These are phyloP conservation scores for Lupinus albus DNA, from an alignment of 306 rosid genomes.

Conservation along the genomic window DNA sequence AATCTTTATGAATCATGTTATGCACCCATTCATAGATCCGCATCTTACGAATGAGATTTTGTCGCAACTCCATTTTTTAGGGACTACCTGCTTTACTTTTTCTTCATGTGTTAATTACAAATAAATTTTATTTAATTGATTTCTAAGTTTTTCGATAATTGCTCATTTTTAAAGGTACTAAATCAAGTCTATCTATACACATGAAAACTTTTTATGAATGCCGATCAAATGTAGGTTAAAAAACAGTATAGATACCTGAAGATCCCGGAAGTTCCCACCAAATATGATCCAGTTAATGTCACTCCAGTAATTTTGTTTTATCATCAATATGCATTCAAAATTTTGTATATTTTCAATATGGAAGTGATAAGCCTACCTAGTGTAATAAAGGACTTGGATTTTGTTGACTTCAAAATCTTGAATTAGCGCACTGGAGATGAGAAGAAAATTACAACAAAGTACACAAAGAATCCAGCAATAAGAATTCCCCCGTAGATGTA, in stretches of 20 bases:
- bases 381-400: neutral
- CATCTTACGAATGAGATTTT: no score
- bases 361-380: conserved; percentile 23
- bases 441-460: conserved; percentile 87
- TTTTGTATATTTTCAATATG: conserved; percentile 15
- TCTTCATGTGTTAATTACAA: no score
- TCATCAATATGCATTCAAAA: conserved; percentile 37
- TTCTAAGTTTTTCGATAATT: no score
- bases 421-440: conserved; percentile 80
- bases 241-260: conserved; percentile 14
- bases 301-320: conserved; percentile 26
- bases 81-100: no score
- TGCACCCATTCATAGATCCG: no score
- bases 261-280: conserved; percentile 16
- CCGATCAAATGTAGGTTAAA: no score
- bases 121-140: no score
- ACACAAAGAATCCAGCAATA: conserved; percentile 86
- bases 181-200: no score
- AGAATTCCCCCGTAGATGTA: conserved; percentile 88
- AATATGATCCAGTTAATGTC: conserved; percentile 34
- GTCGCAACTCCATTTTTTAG: no score
- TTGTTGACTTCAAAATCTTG: conserved; percentile 23
- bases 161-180: no score
- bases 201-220: no score
- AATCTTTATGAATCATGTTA: no score